Base-by-base conservation (phyloP, 768 basidiomycete genomes). In the Suillus ampliporus region DNA sequence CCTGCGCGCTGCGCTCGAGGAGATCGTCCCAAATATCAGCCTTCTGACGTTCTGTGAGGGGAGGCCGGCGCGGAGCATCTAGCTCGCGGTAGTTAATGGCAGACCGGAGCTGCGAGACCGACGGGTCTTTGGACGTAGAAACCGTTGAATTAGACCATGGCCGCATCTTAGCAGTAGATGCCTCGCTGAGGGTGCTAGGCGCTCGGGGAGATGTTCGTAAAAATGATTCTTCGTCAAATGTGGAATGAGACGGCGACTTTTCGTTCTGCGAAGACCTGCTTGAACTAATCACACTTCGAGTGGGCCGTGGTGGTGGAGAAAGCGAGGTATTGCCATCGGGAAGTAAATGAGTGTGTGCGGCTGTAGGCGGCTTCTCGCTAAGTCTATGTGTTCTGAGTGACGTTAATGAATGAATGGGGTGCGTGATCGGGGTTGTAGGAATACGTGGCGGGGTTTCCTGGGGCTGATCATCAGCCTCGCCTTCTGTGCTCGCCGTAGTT, bases 21-120 rank as follows among this genome's bases (percentile, higher is more conserved):
- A 92, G 68, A 63, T 87, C 87, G 60, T 89, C 83, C 90, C 90
- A 92, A 68, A 84, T 84, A 14, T 82, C 84, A 8, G 83, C 82
- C 78, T 93, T 93, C 76, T 93, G 89, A 68, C 84, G 76, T 71
- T 91, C 89, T 28, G 85, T 85, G 71, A 88, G 73, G 47, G 74
- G 79, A 26, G 74, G 72, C 58, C 75, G 72, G 57, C 74, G 74
- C 34, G 71, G 71, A 19, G 54, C 68, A n/a, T 74, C 68, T 26
- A 86, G 68, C 66, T 84, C 80, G 14, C 86, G 82, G 76, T 85
- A 88, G 48, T 77, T 83, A 52, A 82, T 53, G 23, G 76, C 76
- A 44, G 79, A 74, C 9, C 71, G 73, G 10, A 62, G 46, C 50
- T 66, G 47, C 60, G 67, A 58, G 50, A 58, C 26, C 56, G 57